These are phyloP conservation scores for Penicillium goetzii DNA, from an alignment of 495 filamentous ascomycete genomes.

Conservation along the genomic window DNA sequence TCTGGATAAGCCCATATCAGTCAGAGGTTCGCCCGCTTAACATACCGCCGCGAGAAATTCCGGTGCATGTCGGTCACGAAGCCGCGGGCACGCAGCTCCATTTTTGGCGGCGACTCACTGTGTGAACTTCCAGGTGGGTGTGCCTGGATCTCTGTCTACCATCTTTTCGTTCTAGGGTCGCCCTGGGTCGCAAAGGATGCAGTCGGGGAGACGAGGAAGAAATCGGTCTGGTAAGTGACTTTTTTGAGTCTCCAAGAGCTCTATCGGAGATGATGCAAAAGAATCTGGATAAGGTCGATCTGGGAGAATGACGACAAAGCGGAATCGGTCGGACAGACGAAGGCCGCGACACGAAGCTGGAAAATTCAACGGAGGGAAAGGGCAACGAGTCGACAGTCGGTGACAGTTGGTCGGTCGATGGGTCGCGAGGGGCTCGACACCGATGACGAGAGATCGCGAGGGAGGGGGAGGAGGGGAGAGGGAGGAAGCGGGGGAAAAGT, in stretches of 20 bases:
- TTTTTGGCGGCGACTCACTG: constrained; percentile 72
- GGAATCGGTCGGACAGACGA: constrained; percentile 27
- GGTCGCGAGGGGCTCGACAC: constrained; percentile 24
- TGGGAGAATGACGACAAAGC: constrained; percentile 13
- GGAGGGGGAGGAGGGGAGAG: constrained; percentile 17
- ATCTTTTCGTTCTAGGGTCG: constrained; percentile 65
- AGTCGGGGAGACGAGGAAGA: constrained; percentile 16
- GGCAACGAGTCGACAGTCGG: constrained; percentile 20
- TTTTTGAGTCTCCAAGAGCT: constrained; percentile 10
- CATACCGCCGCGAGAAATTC: background rate
- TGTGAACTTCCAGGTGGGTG: constrained; percentile 99
- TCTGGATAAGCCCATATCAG: constrained; percentile 52
- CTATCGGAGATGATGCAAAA: constrained; percentile 5
- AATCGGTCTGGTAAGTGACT: constrained; percentile 1
- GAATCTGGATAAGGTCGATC: constrained; percentile 4
- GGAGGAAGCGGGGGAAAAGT: constrained; percentile 13
- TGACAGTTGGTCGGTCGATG: constrained; percentile 21
- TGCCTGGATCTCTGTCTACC: constrained; percentile 92
- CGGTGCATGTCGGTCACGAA: background rate
- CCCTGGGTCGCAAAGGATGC: constrained; percentile 33
- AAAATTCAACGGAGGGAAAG: constrained; percentile 2
- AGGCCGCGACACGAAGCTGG: constrained; percentile 10
- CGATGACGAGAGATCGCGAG: constrained; percentile 28
- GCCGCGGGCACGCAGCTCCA: background rate
- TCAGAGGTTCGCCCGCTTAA: background rate